Conservation (phyloP, 1,284 basidiomycete genomes). For the Ganoderma resinaceum region DNA sequence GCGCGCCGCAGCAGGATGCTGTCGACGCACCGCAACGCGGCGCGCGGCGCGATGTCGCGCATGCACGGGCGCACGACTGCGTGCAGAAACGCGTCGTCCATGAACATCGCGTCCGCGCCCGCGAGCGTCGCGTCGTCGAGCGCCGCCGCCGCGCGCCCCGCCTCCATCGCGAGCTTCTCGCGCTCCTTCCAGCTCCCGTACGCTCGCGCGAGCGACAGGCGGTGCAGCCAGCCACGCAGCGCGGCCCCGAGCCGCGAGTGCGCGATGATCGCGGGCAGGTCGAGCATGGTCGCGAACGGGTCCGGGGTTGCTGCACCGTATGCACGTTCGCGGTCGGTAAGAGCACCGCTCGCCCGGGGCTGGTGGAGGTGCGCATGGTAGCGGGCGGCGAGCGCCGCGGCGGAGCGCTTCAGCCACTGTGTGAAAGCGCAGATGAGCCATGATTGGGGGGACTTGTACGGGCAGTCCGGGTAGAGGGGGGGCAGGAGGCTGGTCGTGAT, state of each 20-base stretch:
- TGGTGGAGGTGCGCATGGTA: constrained; percentile 18
- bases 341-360: neutral
- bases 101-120: constrained; percentile 30
- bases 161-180: constrained; percentile 12
- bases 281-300: constrained; percentile 19
- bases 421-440: constrained; percentile 22
- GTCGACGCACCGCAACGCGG: constrained; percentile 25
- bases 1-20: constrained; percentile 26
- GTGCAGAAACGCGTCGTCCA: constrained; percentile 30
- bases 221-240: constrained; percentile 21
- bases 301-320: constrained; percentile 18
- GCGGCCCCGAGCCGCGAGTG: constrained; percentile 14
- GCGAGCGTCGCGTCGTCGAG: constrained; percentile 27
- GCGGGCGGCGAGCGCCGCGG: constrained; percentile 14
- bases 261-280: constrained; percentile 9
- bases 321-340: neutral
- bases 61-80: constrained; percentile 29
- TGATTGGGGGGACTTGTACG: constrained; percentile 28
- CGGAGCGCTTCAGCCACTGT: constrained; percentile 19
- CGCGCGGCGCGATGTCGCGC: constrained; percentile 22
- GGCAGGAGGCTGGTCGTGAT: constrained; percentile 21
- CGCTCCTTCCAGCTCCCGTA: constrained; percentile 27
- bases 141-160: constrained; percentile 8
- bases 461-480: constrained; percentile 20
- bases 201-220: constrained; percentile 12